Evolutionary conservation across 2,329 filamentous ascomycete species (phyloP).

Genomic region (Botrytis fabae): DNA sequence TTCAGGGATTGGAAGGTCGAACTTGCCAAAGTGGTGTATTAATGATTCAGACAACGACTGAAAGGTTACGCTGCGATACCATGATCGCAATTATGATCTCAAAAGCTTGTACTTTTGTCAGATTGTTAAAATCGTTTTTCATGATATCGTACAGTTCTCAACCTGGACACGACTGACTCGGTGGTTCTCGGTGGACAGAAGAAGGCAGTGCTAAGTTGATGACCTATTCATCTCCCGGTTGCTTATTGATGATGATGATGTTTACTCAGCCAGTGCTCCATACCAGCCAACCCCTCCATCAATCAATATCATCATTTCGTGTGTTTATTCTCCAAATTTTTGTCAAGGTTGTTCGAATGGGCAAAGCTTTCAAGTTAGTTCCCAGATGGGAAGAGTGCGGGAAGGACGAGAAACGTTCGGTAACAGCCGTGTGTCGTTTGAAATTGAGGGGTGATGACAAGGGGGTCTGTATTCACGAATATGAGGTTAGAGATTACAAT

Average conservation of each 20-base stretch:
- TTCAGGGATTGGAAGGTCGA: not conserved
- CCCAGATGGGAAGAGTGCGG: no score
- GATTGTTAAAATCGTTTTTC: not conserved
- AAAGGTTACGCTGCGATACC: not conserved
- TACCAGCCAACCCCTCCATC: not conserved
- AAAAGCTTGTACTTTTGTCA: not conserved
- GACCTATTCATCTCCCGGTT: not conserved
- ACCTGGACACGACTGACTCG: not conserved
- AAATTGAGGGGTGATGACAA: not conserved
- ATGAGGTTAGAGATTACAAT: not conserved
- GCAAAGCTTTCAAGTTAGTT: not conserved
- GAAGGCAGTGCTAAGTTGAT: conserved; percentile 14
- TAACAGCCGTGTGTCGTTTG: not conserved
- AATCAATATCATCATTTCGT: not conserved
- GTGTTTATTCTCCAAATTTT: not conserved
- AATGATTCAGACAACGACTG: not conserved
- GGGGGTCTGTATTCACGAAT: not conserved
- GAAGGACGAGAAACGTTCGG: not conserved
- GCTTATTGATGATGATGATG: conserved; percentile 18
- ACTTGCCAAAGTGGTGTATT: not conserved
- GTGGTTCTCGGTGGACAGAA: conserved; percentile 5
- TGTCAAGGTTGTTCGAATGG: not conserved
- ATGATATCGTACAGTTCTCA: not conserved
- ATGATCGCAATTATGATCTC: not conserved
- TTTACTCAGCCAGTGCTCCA: conserved; percentile 13